A percentile compares a stretch with the other conserved stretches of the same genome.
Conservation (phyloP, 1,284 basidiomycete species). For the Cystobasidiaceae sp. region DNA sequence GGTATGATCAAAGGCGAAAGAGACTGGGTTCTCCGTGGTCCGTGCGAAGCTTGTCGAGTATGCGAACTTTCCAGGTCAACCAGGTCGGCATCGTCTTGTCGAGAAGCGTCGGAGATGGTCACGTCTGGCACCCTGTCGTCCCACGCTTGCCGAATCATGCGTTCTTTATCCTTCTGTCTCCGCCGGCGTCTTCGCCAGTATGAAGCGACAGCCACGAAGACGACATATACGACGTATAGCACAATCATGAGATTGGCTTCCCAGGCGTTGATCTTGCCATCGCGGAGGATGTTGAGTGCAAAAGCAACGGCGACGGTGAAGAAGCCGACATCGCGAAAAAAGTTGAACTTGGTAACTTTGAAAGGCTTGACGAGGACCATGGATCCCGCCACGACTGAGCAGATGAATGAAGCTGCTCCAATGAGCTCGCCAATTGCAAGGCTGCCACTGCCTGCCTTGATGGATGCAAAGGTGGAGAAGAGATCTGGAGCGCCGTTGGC, state of each 20-base stretch:
- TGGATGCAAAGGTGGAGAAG: constrained; percentile 90
- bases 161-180: constrained; percentile 48
- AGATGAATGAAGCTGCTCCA: constrained; percentile 91
- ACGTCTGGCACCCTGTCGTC: constrained; percentile 13
- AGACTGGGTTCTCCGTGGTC: background rate
- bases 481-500: constrained; percentile 90
- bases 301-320: constrained; percentile 73
- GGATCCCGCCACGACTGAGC: constrained; percentile 85
- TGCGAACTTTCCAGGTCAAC: background rate
- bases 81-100: background rate
- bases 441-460: constrained; percentile 76
- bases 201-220: constrained; percentile 66
- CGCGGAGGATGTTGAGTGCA: constrained; percentile 70
- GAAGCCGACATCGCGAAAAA: constrained; percentile 89
- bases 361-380: constrained; percentile 96
- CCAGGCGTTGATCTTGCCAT: constrained; percentile 65
- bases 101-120: background rate
- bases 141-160: constrained; percentile 33
- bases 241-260: constrained; percentile 70
- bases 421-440: constrained; percentile 91
- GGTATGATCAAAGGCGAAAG: constrained; percentile 2
- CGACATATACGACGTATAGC: constrained; percentile 74
- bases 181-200: constrained; percentile 62
- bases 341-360: constrained; percentile 69
- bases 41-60: background rate